Percentiles rank a stretch among this genome's conserved stretches.
Conservation (phyloP, 306 rosid species). For the Gynostemma pentaphyllum region DNA sequence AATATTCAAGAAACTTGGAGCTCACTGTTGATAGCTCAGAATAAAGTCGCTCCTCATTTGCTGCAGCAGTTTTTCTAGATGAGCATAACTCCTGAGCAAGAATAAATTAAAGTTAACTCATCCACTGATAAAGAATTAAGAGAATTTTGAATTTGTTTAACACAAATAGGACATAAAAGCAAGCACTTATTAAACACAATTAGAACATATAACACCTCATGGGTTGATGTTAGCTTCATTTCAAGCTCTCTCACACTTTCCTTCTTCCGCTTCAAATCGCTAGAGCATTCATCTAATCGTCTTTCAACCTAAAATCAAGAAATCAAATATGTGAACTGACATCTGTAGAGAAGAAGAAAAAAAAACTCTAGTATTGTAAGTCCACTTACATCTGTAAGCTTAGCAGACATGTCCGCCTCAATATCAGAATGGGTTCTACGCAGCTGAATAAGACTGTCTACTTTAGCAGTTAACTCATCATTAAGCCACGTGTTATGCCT, state of each 20-base stretch:
- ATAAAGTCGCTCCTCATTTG: slow-evolving; percentile 55
- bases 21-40: slow-evolving; percentile 87
- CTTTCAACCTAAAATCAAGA: slow-evolving; percentile 48
- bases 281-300: slow-evolving; percentile 56
- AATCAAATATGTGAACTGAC: slow-evolving; percentile 1
- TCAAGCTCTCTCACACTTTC: slow-evolving; percentile 67
- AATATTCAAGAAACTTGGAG: slow-evolving; percentile 6
- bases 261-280: slow-evolving; percentile 76
- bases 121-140: not conserved
- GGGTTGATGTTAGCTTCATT: slow-evolving; percentile 43
- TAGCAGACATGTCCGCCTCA: slow-evolving; percentile 65
- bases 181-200: no score
- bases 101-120: slow-evolving; percentile 11
- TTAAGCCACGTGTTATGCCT: slow-evolving; percentile 79
- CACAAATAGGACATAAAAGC: no score
- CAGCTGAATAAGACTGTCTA: slow-evolving; percentile 43
- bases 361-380: not conserved
- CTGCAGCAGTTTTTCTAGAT: slow-evolving; percentile 54
- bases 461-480: slow-evolving; percentile 68
- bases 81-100: slow-evolving; percentile 49
- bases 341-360: not conserved
- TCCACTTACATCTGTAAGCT: slow-evolving; percentile 55
- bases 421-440: slow-evolving; percentile 52
- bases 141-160: slow-evolving; percentile 2
- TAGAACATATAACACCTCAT: slow-evolving; percentile 47